These are phyloP conservation scores for Botrytis fragariae DNA, from an alignment of 2,329 filamentous ascomycete genomes.

Conservation along the genomic window DNA sequence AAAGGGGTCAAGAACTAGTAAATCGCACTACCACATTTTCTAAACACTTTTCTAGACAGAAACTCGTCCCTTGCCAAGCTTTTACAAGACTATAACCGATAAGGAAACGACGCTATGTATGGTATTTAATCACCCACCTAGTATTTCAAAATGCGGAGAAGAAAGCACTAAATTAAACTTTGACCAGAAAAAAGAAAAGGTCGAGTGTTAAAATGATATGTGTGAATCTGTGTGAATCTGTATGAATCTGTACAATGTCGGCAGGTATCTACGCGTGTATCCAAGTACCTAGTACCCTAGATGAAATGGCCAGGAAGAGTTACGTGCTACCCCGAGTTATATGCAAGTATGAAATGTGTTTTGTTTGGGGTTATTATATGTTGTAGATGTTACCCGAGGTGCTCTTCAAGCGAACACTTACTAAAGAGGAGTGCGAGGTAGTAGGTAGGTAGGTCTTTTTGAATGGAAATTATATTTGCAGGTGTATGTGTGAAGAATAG, in stretches of 20 bases:
- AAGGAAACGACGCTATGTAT: neutral
- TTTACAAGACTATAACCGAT: neutral
- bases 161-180: neutral
- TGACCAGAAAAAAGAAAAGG: neutral
- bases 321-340: neutral
- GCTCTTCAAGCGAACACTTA: neutral
- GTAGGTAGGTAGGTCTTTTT: neutral
- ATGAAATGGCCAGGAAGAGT: neutral
- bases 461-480: neutral
- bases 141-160: conserved; percentile 15
- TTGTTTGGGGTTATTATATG: neutral
- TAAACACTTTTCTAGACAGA: neutral
- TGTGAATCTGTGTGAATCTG: too few species aligned
- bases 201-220: neutral
- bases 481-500: neutral
- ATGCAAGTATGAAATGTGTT: neutral
- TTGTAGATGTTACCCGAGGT: neutral
- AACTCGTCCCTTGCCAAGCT: neutral
- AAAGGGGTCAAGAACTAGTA: neutral
- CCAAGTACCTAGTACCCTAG: neutral
- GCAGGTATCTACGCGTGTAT: neutral
- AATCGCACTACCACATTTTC: neutral
- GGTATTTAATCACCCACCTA: neutral
- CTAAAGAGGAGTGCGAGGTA: neutral
- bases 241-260: neutral